Evolutionary conservation across 441 rosid genomes (phyloP).

Genomic region (Sinapis alba): DNA sequence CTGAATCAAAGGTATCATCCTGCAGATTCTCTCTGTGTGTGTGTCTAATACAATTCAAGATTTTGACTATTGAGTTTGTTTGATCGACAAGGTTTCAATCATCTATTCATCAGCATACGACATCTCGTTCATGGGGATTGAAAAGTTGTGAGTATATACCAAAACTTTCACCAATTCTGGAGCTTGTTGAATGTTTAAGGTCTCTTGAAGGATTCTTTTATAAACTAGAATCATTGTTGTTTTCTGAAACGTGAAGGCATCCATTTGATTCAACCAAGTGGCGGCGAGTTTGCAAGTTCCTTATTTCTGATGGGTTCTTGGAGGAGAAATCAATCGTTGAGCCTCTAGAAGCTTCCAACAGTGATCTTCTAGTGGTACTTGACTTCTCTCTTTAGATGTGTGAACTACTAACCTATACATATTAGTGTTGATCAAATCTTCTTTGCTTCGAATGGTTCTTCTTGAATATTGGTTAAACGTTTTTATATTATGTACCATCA

Average conservation of each 20-base stretch:
- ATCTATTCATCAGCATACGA: slow-evolving; percentile 75
- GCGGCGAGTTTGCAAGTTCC: slow-evolving; percentile 81
- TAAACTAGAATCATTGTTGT: not conserved
- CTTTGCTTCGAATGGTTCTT: not conserved
- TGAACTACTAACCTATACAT: not conserved
- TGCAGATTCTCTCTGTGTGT: not conserved
- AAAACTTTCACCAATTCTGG: not conserved
- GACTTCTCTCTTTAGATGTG: not conserved
- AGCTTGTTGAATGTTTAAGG: not conserved
- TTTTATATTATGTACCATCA: slow-evolving; percentile 27
- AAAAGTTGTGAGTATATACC: slow-evolving; percentile 63
- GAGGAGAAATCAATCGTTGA: slow-evolving; percentile 60
- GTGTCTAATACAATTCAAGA: not conserved
- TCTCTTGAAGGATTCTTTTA: not conserved
- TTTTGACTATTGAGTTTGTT: not conserved
- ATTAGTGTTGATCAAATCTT: not conserved
- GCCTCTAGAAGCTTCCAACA: slow-evolving; percentile 79
- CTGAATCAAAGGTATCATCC: slow-evolving; percentile 52
- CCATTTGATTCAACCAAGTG: slow-evolving; percentile 96
- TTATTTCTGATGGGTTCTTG: slow-evolving; percentile 58
- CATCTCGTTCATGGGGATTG: slow-evolving; percentile 82
- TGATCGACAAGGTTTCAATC: slow-evolving; percentile 65
- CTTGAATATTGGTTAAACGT: not conserved
- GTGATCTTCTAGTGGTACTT: slow-evolving; percentile 90
- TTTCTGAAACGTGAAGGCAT: slow-evolving; percentile 53